Percentiles rank a stretch among this genome's conserved stretches.
phyloP scores from a whole-genome alignment of 2,329 filamentous ascomycete genomes.

The Simplicillium aogashimaense region DNA sequence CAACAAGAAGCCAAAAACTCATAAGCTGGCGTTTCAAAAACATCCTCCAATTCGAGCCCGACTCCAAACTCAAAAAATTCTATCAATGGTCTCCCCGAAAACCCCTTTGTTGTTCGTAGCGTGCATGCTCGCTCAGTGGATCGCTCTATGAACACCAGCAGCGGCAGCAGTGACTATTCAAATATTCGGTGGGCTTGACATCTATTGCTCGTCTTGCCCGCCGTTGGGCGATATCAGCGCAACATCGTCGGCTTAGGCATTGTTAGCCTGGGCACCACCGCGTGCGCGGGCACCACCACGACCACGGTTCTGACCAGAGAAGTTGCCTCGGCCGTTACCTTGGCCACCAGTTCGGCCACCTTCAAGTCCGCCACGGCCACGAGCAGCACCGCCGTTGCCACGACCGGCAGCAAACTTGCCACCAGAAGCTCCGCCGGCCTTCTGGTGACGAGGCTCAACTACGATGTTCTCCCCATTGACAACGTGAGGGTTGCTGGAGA shows the following conservation, averaged over 20 bases:
- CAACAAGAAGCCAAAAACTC: constrained; percentile 4
- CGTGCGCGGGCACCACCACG: constrained; percentile 60
- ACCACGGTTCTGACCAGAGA: constrained; percentile 54
- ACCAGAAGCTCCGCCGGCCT: constrained; percentile 59
- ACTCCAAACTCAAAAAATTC: too few relatives aligned
- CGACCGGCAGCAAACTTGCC: constrained; percentile 55
- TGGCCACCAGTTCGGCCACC: constrained; percentile 44
- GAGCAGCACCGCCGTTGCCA: constrained; percentile 45
- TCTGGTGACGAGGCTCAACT: constrained; percentile 82
- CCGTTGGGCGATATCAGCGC: too few relatives aligned
- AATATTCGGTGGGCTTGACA: too few relatives aligned
- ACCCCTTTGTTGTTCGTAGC: too few relatives aligned
- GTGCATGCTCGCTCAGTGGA: too few relatives aligned
- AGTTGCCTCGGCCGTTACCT: constrained; percentile 54
- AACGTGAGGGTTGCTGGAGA: constrained; percentile 74
- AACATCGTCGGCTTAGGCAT: constrained; percentile 27
- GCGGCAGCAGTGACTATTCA: too few relatives aligned
- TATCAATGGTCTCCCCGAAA: too few relatives aligned
- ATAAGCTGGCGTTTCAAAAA: constrained; percentile 1
- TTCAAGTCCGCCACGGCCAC: constrained; percentile 59
- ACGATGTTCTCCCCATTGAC: constrained; percentile 74
- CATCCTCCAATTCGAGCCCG: neutral
- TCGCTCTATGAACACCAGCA: too few relatives aligned
- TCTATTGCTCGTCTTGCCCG: neutral
- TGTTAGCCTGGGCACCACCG: constrained; percentile 46